phyloP scores from a whole-genome alignment of 2,329 filamentous ascomycete genomes.

The Biscogniauxia marginata region DNA sequence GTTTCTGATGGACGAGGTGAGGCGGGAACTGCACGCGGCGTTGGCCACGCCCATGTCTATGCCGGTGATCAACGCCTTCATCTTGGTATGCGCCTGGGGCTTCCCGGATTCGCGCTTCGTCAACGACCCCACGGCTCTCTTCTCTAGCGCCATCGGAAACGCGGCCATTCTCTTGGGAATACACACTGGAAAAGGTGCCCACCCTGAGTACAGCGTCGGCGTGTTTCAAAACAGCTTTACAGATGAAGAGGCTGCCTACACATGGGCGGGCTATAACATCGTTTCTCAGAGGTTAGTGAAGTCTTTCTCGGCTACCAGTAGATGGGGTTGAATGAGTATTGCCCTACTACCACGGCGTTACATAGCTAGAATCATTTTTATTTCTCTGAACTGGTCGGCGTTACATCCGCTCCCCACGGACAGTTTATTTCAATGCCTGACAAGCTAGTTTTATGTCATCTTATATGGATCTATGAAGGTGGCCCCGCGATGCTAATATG shows the following conservation, averaged over 20 bases:
- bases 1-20: constrained; percentile 47
- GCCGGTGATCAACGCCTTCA: constrained; percentile 50
- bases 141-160: constrained; percentile 47
- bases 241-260: constrained; percentile 51
- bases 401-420: constrained; percentile 17
- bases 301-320: not conserved
- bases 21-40: constrained; percentile 44
- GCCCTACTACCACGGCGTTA: not conserved
- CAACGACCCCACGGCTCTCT: constrained; percentile 48
- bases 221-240: constrained; percentile 43
- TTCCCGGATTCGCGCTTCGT: constrained; percentile 51
- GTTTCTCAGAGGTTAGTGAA: constrained; percentile 47
- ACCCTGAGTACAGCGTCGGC: constrained; percentile 48
- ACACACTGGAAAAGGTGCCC: constrained; percentile 51
- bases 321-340: no score
- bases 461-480: not conserved
- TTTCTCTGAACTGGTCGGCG: constrained; percentile 31
- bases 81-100: constrained; percentile 52
- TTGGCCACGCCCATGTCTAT: constrained; percentile 45
- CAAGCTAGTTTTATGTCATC: not conserved
- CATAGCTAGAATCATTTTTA: not conserved
- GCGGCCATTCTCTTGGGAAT: constrained; percentile 49
- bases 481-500: not conserved
- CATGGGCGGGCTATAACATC: constrained; percentile 54
- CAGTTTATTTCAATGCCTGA: not conserved